phyloP scores from a whole-genome alignment of 345 rosid genomes.

The Eucalyptus curtisii region DNA sequence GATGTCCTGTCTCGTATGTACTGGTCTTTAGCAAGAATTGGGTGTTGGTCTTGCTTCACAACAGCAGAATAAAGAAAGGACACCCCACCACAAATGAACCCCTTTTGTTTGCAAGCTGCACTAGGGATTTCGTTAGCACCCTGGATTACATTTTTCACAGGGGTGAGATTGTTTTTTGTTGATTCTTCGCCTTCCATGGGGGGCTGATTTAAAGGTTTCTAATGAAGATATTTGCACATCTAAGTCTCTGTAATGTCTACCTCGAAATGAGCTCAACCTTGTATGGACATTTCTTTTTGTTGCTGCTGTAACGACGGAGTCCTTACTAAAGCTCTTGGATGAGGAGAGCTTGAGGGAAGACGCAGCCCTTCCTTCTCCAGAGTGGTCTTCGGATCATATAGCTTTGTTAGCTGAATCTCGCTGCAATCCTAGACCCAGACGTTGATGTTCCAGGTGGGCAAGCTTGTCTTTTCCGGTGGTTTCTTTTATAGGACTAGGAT shows the following conservation, averaged over 20 bases:
- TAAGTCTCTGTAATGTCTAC: background rate
- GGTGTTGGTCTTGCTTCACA: constrained; percentile 43
- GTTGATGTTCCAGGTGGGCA: constrained; percentile 33
- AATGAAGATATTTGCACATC: background rate
- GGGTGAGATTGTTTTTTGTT: constrained; percentile 24
- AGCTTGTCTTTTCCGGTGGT: background rate
- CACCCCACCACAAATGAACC: too few species aligned
- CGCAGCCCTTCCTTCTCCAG: constrained; percentile 96
- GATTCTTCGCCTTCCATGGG: background rate
- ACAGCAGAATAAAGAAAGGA: constrained; percentile 82
- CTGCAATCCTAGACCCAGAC: constrained; percentile 82
- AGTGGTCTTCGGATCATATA: constrained; percentile 97
- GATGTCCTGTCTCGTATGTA: constrained; percentile 6
- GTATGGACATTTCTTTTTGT: background rate
- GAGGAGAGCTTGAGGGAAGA: constrained; percentile 94
- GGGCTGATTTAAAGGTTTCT: too few species aligned
- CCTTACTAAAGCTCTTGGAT: constrained; percentile 86
- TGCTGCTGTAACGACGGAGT: constrained; percentile 47
- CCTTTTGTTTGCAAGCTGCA: too few species aligned
- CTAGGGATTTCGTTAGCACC: constrained; percentile 78
- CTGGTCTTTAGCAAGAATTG: constrained; percentile 62
- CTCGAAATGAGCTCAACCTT: background rate
- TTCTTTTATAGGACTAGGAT: background rate
- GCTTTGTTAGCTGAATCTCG: constrained; percentile 94
- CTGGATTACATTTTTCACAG: constrained; percentile 89